Base-by-base conservation (phyloP, 768 basidiomycete genomes). In the Podaxis mareebaensis region DNA sequence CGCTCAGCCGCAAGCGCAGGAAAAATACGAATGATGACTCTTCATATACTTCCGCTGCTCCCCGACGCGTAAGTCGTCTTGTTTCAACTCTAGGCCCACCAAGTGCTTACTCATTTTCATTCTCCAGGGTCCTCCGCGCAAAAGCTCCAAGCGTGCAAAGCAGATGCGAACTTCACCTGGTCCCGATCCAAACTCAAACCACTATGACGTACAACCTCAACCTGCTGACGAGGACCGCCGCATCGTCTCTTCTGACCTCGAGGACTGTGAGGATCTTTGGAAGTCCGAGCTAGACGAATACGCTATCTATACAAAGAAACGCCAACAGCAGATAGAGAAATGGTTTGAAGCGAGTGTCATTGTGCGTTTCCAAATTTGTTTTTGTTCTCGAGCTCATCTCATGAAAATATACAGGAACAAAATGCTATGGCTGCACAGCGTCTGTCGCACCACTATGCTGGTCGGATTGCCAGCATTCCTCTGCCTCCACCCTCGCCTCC, bases 261-360 rank as follows among this genome's bases (percentile, higher is more conserved):
- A 92, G 30, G 92, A 93, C 64, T 92, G 87, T 66, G 83, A 84
- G 67, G 92, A 93, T 64, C 71, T 94, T 15, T 94, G 93, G 93
- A 75, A 78, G 49, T 81, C 78, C 26, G 91, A 91, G 69, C 80
- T 93, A 15, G 79, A 81, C 58, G 85, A 85, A 61, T 94, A 93
- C 68, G 79, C 85, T 58, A 70, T 87, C 33, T 87, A 91, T 69
- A 91, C 90, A 5, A 85, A 88, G 70, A 87, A 86, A 71, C 85
- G 91, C 55, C 85, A 87, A 73, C 85, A 83, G 56, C 88, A 90
- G 66, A 83, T 93, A 4, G 88, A 87, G 64, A 82, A 85, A 53
- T 90, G 85, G 80, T 93, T 92, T 67, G 86, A 90, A 70, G 80
- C 82, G 28, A 88, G 83, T 70, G 76, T 86, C 61, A 76, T 85